Conservation (phyloP, 108 stramenopile genomes). For the Cylindrotheca fusiformis region DNA sequence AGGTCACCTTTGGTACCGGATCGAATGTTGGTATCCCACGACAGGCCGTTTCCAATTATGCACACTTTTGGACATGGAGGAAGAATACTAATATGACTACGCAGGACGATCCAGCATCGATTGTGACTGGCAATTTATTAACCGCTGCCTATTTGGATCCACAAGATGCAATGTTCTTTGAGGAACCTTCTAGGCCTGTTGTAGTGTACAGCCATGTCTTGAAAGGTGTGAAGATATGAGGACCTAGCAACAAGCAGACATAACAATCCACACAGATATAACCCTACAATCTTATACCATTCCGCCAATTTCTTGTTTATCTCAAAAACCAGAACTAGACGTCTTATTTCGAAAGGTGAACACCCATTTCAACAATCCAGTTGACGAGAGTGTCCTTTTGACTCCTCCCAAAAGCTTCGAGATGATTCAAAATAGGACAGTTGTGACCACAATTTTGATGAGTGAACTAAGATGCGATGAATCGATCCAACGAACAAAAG, state of each 20-base stretch:
- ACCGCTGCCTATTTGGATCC: conserved; percentile 80
- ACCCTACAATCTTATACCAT: no score
- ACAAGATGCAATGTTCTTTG: conserved; percentile 77
- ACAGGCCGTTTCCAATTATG: conserved; percentile 73
- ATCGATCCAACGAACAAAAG: no score
- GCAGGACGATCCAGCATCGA: neutral
- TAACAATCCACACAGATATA: no score
- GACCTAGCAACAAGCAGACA: neutral
- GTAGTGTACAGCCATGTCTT: conserved; percentile 72
- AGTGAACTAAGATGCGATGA: conserved; percentile 29
- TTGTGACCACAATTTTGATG: conserved; percentile 74
- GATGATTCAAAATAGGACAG: conserved; percentile 84
- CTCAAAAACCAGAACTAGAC: no score
- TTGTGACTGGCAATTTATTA: conserved; percentile 64
- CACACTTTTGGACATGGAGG: conserved; percentile 79
- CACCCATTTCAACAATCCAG: conserved; percentile 66
- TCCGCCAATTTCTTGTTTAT: no score
- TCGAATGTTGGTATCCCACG: conserved; percentile 73
- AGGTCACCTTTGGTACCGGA: conserved; percentile 76
- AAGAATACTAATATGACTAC: no score
- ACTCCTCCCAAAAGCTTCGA: conserved; percentile 70
- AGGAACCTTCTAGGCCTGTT: conserved; percentile 78
- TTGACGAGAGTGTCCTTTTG: conserved; percentile 52
- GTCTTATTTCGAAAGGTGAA: conserved; percentile 64
- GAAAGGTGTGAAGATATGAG: conserved; percentile 18